phyloP scores from a whole-genome alignment of 2,329 filamentous ascomycete genomes.

The Penicillium hordei region DNA sequence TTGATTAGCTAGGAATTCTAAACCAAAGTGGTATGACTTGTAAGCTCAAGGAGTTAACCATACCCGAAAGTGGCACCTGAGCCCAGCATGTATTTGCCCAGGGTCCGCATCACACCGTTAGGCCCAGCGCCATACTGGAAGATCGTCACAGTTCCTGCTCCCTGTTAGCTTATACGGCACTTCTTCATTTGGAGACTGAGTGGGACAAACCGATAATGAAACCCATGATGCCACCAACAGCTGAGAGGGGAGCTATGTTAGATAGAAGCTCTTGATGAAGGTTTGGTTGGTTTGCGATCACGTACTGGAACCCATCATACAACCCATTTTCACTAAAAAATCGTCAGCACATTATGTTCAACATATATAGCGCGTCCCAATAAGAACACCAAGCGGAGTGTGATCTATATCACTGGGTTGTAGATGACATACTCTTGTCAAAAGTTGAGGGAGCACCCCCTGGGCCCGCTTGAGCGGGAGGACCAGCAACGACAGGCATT shows the following conservation, averaged over 20 bases:
- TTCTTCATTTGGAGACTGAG: background rate
- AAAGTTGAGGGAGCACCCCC: conserved; percentile 61
- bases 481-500: conserved; percentile 60
- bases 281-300: conserved; percentile 28
- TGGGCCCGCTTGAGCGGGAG: conserved; percentile 44
- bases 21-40: background rate
- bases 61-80: conserved; percentile 97
- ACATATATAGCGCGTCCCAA: background rate
- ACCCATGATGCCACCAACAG: conserved; percentile 92
- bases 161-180: conserved; percentile 5
- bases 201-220: conserved; percentile 82
- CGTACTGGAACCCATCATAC: conserved; percentile 97
- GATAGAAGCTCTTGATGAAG: conserved; percentile 8
- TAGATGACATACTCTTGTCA: conserved; percentile 63
- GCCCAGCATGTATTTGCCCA: conserved; percentile 95
- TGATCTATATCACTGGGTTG: conserved; percentile 13
- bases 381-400: background rate
- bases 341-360: conserved; percentile 29
- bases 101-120: conserved; percentile 88
- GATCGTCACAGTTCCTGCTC: conserved; percentile 81
- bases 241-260: conserved; percentile 50
- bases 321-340: conserved; percentile 86
- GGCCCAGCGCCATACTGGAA: conserved; percentile 91
- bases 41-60: conserved; percentile 25
- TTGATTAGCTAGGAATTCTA: background rate